Evolutionary conservation across 176 grass and related monocot genomes (phyloP).

Genomic region (Rhipidocladum racemiflorum): DNA sequence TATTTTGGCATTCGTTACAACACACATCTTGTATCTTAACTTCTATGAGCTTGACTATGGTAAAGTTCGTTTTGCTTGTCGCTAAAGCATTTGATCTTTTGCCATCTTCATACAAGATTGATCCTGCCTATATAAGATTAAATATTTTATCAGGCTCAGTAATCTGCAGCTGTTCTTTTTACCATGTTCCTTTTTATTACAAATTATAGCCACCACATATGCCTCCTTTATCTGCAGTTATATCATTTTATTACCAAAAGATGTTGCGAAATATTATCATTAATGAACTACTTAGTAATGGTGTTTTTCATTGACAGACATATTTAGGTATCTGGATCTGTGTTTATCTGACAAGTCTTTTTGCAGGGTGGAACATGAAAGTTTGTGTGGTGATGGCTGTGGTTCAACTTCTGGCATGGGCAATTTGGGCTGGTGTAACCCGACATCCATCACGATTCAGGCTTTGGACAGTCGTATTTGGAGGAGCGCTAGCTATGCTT

Average conservation of each 20-base stretch:
- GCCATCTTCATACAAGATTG: background rate
- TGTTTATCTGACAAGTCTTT: constrained; percentile 18
- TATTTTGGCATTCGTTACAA: constrained; percentile 94
- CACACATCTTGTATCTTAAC: constrained; percentile 94
- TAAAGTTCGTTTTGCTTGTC: constrained; percentile 37
- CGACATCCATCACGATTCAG: constrained; percentile 70
- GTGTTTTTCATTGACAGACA: background rate
- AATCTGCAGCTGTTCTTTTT: background rate
- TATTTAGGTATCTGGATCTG: background rate
- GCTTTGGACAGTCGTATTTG: constrained; percentile 61
- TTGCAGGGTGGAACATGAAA: constrained; percentile 97
- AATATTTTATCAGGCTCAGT: background rate
- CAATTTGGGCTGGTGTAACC: constrained; percentile 65
- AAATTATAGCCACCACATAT: background rate
- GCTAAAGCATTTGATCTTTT: background rate
- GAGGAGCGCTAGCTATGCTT: constrained; percentile 69
- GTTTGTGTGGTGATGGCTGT: constrained; percentile 77
- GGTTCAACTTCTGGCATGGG: constrained; percentile 75
- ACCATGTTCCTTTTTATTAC: constrained; percentile 12
- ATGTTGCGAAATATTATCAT: background rate
- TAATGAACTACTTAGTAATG: background rate
- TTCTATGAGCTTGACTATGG: constrained; percentile 90
- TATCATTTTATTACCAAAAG: background rate
- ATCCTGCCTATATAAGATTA: background rate
- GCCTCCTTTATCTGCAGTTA: background rate